Conservation (phyloP, 78 protist genomes). For the Emiliania huxleyi region DNA sequence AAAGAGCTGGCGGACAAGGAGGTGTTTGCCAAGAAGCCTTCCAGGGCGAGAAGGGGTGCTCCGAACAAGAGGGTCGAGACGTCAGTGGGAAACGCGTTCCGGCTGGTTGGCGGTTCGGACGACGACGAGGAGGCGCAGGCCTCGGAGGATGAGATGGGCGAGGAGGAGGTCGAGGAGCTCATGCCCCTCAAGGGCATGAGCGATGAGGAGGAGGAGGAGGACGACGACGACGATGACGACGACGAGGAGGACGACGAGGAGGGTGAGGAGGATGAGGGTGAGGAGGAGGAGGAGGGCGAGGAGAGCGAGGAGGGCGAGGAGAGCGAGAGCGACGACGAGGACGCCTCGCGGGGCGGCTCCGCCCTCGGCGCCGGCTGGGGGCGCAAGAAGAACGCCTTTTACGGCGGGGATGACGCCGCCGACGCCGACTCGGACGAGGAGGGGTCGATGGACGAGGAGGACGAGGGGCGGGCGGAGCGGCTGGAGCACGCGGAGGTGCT, state of each 20-base stretch:
- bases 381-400: neutral
- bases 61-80: no score
- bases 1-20: no score
- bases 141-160: neutral
- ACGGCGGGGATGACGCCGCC: conserved; percentile 28
- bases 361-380: neutral
- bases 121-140: neutral
- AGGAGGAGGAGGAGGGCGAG: neutral
- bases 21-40: no score
- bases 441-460: neutral
- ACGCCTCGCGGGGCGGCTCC: neutral
- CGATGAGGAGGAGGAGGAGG: neutral
- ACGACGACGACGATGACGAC: neutral
- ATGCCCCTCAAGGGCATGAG: neutral
- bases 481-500: conserved; percentile 44
- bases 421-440: neutral
- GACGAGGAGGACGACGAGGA: conserved; percentile 3
- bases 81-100: no score
- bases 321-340: neutral
- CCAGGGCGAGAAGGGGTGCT: no score
- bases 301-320: neutral
- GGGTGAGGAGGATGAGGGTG: neutral
- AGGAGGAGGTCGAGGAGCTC: neutral
- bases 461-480: neutral
- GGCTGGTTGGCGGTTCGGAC: neutral